phyloP scores from a whole-genome alignment of 371 early-diverging fungal species.

The Zychaea mexicana region DNA sequence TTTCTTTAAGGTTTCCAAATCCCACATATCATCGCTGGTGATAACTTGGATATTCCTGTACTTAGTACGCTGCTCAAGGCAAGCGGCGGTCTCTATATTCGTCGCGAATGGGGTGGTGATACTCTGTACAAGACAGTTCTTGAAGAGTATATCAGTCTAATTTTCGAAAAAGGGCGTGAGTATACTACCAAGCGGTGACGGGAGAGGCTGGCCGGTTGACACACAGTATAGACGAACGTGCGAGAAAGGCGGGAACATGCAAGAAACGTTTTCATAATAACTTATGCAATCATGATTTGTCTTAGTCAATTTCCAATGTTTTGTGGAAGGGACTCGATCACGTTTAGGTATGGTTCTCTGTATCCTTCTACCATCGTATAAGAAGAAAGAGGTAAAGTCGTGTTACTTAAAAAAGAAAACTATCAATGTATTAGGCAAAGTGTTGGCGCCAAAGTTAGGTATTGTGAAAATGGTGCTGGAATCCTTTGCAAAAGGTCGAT shows the following conservation, averaged over 20 bases:
- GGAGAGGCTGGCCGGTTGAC: too few relatives aligned
- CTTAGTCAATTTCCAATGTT: conserved; percentile 77
- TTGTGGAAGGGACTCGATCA: conserved; percentile 87
- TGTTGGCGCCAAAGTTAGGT: conserved; percentile 82
- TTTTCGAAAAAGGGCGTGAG: conserved; percentile 42
- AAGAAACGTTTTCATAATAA: background rate
- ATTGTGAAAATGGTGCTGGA: conserved; percentile 82
- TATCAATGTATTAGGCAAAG: conserved; percentile 50
- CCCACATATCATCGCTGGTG: conserved; percentile 88
- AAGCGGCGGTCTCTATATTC: conserved; percentile 82
- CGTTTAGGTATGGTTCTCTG: conserved; percentile 53
- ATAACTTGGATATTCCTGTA: conserved; percentile 82
- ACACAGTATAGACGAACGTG: too few relatives aligned
- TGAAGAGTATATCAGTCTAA: conserved; percentile 71
- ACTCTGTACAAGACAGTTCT: conserved; percentile 70
- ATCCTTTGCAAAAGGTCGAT: conserved; percentile 62
- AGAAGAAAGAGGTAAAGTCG: too few relatives aligned
- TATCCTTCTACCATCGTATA: too few relatives aligned
- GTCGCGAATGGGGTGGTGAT: conserved; percentile 83
- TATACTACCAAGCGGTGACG: background rate
- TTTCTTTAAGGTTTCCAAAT: conserved; percentile 58
- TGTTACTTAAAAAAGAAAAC: background rate
- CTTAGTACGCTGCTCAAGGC: conserved; percentile 69
- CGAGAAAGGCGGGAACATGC: too few relatives aligned
- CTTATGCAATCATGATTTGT: background rate